These are phyloP conservation scores for Periglandula ipomoeae DNA, from an alignment of 2,329 filamentous ascomycete species.

Conservation along the genomic window DNA sequence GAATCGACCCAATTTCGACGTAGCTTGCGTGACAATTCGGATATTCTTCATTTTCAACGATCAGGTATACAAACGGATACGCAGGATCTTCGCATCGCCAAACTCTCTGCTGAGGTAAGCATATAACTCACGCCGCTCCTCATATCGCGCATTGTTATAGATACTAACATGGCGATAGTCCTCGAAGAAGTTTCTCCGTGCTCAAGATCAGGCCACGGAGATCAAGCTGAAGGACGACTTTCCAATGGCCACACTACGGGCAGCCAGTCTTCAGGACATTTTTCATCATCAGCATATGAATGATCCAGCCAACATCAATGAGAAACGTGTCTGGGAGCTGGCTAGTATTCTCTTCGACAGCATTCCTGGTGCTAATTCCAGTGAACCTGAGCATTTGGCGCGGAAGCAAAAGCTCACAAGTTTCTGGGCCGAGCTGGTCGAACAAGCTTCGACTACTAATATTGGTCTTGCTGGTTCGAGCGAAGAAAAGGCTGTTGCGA, in stretches of 20 bases:
- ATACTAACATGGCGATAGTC: conserved; percentile 28
- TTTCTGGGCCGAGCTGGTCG: conserved; percentile 59
- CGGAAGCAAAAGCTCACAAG: conserved; percentile 58
- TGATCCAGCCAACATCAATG: conserved; percentile 44
- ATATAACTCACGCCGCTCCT: neutral
- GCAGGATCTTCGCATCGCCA: conserved; percentile 56
- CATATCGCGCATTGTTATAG: neutral
- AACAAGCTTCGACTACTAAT: conserved; percentile 43
- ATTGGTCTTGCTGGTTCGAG: conserved; percentile 50
- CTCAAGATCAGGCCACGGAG: conserved; percentile 46
- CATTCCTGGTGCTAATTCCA: conserved; percentile 32
- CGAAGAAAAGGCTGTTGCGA: conserved; percentile 78
- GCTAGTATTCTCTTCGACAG: conserved; percentile 80
- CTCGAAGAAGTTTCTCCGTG: conserved; percentile 42
- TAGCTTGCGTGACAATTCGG: conserved; percentile 15
- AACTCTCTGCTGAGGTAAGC: conserved; percentile 47
- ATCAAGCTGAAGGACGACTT: conserved; percentile 46
- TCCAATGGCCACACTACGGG: conserved; percentile 46
- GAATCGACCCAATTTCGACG: conserved; percentile 30
- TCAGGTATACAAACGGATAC: conserved; percentile 51
- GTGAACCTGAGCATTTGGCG: conserved; percentile 27
- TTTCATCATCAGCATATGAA: conserved; percentile 33
- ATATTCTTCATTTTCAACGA: conserved; percentile 24
- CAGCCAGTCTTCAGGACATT: conserved; percentile 24
- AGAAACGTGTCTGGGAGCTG: conserved; percentile 75